Conservation (phyloP, 768 basidiomycete species). For the Boletus rubroflammeus region DNA sequence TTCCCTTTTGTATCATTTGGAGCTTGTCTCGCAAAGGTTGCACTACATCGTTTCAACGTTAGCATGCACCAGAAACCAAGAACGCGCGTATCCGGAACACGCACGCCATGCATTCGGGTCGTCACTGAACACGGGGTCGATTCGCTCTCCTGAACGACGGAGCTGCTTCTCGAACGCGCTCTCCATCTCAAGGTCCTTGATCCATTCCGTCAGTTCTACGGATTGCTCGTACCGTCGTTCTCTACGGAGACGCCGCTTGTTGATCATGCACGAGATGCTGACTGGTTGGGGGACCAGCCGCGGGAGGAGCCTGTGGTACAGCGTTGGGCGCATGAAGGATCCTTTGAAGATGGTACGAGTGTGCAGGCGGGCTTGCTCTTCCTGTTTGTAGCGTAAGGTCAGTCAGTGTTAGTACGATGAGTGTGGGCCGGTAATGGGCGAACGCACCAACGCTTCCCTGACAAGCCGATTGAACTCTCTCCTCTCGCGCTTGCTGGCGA, state of each 20-base stretch:
- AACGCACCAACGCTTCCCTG: constrained; percentile 50
- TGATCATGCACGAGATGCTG: constrained; percentile 69
- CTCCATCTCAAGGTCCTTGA: constrained; percentile 37
- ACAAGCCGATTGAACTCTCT: constrained; percentile 45
- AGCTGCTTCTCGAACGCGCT: constrained; percentile 35
- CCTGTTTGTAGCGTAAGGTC: constrained; percentile 35
- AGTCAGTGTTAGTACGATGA: not conserved
- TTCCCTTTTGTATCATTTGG: constrained; percentile 30
- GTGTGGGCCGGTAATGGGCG: not conserved
- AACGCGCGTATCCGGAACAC: not conserved
- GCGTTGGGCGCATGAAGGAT: constrained; percentile 57
- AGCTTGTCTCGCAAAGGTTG: constrained; percentile 34
- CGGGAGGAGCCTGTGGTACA: constrained; percentile 69
- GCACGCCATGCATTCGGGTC: constrained; percentile 19
- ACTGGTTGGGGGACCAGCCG: constrained; percentile 77
- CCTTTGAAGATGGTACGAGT: constrained; percentile 72
- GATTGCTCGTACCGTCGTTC: constrained; percentile 43
- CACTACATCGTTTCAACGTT: constrained; percentile 26
- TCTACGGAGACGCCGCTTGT: constrained; percentile 40
- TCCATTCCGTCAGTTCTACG: constrained; percentile 31
- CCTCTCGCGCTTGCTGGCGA: constrained; percentile 49
- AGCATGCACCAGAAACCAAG: not conserved
- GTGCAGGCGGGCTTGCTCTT: constrained; percentile 50
- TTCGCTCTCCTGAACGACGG: constrained; percentile 14
- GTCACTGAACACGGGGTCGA: constrained; percentile 28